These are phyloP conservation scores for Carex littledalei DNA, from an alignment of 176 grass and related monocot genomes.

Conservation along the genomic window DNA sequence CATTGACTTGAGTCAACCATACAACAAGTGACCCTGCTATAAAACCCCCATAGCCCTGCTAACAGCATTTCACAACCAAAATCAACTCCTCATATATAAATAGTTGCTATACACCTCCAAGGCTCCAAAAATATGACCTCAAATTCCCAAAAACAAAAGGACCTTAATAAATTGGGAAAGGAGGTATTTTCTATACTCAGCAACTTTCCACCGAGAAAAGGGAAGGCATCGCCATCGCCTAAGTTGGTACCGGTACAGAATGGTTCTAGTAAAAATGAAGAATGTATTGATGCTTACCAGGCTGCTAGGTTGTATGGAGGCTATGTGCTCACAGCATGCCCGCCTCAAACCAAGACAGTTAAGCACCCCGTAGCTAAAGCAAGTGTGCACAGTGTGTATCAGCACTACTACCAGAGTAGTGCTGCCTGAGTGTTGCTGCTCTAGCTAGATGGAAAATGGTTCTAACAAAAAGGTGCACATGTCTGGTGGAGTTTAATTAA, in stretches of 20 bases:
- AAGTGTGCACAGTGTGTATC: neutral
- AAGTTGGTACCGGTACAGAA: neutral
- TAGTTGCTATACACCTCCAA: neutral
- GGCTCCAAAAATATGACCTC: neutral
- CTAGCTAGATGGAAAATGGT: neutral
- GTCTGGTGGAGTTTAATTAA: neutral
- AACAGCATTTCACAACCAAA: neutral
- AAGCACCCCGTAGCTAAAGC: too few species aligned
- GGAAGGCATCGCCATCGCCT: neutral
- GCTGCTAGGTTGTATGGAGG: neutral
- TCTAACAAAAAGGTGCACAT: neutral
- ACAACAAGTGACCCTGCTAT: neutral
- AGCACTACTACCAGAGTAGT: neutral
- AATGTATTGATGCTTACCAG: neutral
- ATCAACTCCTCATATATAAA: neutral
- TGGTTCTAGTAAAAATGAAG: neutral
- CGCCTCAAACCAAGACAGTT: neutral
- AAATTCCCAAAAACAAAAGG: neutral
- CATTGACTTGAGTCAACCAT: conserved; percentile 10
- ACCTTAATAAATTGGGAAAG: neutral
- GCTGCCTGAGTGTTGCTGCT: neutral
- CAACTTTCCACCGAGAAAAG: neutral
- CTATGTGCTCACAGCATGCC: neutral
- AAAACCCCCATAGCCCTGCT: neutral
- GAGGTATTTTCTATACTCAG: neutral